Base-by-base conservation (phyloP, 768 basidiomycete genomes). In the Amanita polypyramis region DNA sequence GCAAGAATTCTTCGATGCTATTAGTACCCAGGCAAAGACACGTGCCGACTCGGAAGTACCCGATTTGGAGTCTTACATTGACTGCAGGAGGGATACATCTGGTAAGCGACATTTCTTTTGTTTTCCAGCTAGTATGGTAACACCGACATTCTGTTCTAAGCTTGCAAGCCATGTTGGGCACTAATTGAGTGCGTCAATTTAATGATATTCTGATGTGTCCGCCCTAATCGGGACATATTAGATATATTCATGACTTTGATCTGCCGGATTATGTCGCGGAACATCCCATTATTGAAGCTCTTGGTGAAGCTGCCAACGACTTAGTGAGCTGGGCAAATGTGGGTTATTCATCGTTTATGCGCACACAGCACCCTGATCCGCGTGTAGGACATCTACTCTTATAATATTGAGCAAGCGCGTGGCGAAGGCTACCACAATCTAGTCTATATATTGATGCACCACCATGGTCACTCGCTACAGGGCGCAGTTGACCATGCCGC, bases 241-340 rank as follows among this genome's bases (percentile, higher is more conserved):
- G 72, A 64, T 86, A 84, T 58, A 79, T 77, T 32, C 68, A 80
- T 45, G 73, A 76, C 53, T 76, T 88, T 47, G 75, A 82, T 51
- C 70, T 88, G 20, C 86, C 86, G 1, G 80, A 85, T 54, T 74
- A 67, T 51, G 82, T 87, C 29, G 76, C 77, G 59, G 74, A 80
- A 11, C 74, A 87, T 58, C 81, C 80, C 2, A 57, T 76, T 45
- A 72, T 89, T 19, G 63, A 61, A 47, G 71, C 73, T 45, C 70
- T 89, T 46, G 78, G 77, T 43, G 76, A 85, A 56, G 73, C 76
- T 15, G 71, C 85, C 15, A 88, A 88, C 50, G 86, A 88, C 54
- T 69, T 88, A 46, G 82, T 88, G 46, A 79, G 83, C n/a, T 86
- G 83, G 84, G 85, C 85, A 15, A 89, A 89, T 58, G 85, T 85